Conservation (phyloP, 257 asterid genomes). For the Lavandula angustifolia region DNA sequence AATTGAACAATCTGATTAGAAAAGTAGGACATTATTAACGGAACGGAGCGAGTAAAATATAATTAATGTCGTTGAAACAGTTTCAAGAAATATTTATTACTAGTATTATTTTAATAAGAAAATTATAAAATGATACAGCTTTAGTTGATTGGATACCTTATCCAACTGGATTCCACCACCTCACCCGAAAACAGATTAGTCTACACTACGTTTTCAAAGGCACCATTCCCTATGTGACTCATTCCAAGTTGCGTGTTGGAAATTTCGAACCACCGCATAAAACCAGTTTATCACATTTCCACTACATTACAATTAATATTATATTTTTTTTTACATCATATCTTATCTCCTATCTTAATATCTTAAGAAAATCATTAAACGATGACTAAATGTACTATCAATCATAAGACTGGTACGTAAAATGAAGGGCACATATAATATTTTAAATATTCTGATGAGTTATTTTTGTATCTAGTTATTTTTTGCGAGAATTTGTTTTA, state of each 20-base stretch:
- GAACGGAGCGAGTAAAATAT: no score
- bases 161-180: conserved; percentile 51
- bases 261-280: conserved; percentile 20
- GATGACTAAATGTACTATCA: neutral
- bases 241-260: conserved; percentile 35
- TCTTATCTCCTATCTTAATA: neutral
- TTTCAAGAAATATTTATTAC: conserved; percentile 7
- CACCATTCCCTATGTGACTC: conserved; percentile 42
- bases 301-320: conserved; percentile 19
- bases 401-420: neutral
- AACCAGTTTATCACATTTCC: conserved; percentile 24
- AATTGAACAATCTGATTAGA: no score
- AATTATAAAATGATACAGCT: conserved; percentile 24
- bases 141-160: conserved; percentile 37
- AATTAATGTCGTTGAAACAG: conserved; percentile 32
- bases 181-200: conserved; percentile 42
- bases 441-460: no score
- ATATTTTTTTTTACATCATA: neutral
- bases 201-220: conserved; percentile 32
- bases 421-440: neutral
- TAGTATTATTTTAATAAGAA: conserved; percentile 6
- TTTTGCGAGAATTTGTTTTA: no score
- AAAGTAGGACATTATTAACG: no score
- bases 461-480: no score
- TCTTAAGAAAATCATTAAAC: no score